phyloP scores from a whole-genome alignment of 495 filamentous ascomycete species.

The Trichoderma reesei region DNA sequence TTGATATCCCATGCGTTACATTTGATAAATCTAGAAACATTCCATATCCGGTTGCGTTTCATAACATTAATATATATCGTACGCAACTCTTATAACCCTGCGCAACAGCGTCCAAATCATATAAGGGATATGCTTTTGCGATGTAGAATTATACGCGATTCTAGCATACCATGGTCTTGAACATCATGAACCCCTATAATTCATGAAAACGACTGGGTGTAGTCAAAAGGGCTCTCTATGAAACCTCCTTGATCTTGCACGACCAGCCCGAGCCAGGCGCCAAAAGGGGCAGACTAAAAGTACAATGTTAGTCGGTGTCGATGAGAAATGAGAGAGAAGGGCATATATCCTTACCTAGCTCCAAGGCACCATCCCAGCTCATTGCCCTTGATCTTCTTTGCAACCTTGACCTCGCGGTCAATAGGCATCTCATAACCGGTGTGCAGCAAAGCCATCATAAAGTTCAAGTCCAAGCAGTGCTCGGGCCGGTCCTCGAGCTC shows the following conservation, averaged over 20 bases:
- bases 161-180: background rate
- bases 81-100: background rate
- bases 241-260: constrained; percentile 38
- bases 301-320: constrained; percentile 25
- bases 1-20: background rate
- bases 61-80: too few species aligned
- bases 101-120: background rate
- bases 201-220: constrained; percentile 6
- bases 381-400: constrained; percentile 96
- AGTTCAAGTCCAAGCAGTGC: constrained; percentile 88
- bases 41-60: too few species aligned
- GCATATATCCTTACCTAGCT: constrained; percentile 58
- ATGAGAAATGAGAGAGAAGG: background rate
- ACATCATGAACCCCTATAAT: background rate
- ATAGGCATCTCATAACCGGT: constrained; percentile 98
- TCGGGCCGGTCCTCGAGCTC: constrained; percentile 76
- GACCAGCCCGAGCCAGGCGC: constrained; percentile 37
- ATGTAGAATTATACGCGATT: background rate
- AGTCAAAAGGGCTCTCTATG: constrained; percentile 17
- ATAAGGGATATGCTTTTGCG: background rate
- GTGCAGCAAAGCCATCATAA: constrained; percentile 85
- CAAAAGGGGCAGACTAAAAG: constrained; percentile 35
- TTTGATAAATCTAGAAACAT: background rate
- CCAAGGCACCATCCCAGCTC: constrained; percentile 97
- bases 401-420: constrained; percentile 89